Evolutionary conservation across 1,139 yeast species (phyloP).

Genomic region (Zygosaccharomyces sapae): DNA sequence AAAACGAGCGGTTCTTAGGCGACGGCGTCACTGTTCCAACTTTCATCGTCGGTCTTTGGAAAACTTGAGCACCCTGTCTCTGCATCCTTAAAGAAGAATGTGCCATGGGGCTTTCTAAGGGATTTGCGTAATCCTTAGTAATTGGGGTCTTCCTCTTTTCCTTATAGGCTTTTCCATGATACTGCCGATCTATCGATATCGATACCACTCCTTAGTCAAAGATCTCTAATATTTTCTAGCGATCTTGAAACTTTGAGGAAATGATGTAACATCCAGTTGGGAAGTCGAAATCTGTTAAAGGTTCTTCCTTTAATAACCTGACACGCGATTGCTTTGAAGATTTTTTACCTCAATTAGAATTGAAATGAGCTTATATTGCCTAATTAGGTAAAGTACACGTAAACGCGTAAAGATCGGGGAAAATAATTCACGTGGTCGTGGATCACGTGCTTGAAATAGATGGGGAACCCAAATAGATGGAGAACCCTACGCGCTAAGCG

Average conservation of each 20-base stretch:
- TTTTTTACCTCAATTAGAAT: constrained; percentile 3
- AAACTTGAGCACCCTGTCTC: constrained; percentile 27
- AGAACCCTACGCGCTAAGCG: no score
- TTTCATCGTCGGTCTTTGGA: constrained; percentile 36
- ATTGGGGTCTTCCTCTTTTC: constrained; percentile 38
- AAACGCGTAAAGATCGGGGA: background rate
- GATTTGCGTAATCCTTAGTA: constrained; percentile 34
- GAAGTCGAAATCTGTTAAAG: background rate
- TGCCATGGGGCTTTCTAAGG: constrained; percentile 38
- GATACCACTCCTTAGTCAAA: no score
- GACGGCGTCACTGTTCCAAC: constrained; percentile 29
- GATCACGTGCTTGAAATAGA: no score
- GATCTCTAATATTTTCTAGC: background rate
- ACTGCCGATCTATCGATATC: background rate
- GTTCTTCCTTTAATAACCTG: constrained; percentile 4
- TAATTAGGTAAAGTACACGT: background rate
- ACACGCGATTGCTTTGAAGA: constrained; percentile 5
- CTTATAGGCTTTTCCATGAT: constrained; percentile 16
- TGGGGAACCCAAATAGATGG: no score
- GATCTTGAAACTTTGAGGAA: background rate
- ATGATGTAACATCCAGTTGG: background rate
- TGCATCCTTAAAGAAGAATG: constrained; percentile 35
- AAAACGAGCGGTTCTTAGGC: constrained; percentile 22
- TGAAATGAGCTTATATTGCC: background rate
- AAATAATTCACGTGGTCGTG: no score